Conservation (phyloP, 2,329 filamentous ascomycete genomes). For the Teratosphaeria epicoccoides region DNA sequence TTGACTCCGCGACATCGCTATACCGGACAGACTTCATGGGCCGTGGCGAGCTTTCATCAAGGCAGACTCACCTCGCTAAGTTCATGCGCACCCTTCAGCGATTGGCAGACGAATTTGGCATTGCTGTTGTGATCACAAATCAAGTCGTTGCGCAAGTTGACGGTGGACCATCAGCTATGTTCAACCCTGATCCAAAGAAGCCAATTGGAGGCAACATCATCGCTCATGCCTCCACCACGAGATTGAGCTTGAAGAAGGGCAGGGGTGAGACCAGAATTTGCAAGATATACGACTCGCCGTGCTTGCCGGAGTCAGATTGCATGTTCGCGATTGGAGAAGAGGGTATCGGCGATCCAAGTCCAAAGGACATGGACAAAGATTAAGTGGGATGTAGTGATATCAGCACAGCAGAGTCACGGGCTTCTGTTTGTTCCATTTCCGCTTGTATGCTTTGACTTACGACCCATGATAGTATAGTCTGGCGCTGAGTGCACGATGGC, state of each 20-base stretch:
- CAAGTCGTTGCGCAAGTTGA: conserved; percentile 98
- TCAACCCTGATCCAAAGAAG: conserved; percentile 98
- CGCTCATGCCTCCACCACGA: conserved; percentile 89
- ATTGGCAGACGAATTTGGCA: conserved; percentile 73
- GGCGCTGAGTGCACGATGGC: neutral
- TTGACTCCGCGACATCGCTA: conserved; percentile 89
- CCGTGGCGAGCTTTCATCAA: conserved; percentile 89
- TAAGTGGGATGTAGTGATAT: conserved; percentile 7
- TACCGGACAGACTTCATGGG: conserved; percentile 96
- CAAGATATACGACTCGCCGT: conserved; percentile 98
- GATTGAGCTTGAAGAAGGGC: conserved; percentile 91
- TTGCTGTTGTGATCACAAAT: conserved; percentile 96
- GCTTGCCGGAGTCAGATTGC: conserved; percentile 90
- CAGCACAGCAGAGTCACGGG: neutral
- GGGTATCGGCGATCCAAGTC: conserved; percentile 88
- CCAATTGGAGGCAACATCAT: conserved; percentile 98
- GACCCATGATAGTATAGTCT: conserved; percentile 3
- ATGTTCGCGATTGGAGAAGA: conserved; percentile 96
- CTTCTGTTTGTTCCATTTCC: neutral
- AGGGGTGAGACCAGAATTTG: conserved; percentile 90
- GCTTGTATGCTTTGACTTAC: conserved; percentile 4
- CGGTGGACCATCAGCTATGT: conserved; percentile 92
- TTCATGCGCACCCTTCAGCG: conserved; percentile 78
- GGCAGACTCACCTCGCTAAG: conserved; percentile 80
- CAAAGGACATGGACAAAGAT: conserved; percentile 89